Evolutionary conservation across 2,329 filamentous ascomycete species (phyloP), one percentile per base, ranked within the genome.

Genomic region (Claviceps maximensis): DNA sequence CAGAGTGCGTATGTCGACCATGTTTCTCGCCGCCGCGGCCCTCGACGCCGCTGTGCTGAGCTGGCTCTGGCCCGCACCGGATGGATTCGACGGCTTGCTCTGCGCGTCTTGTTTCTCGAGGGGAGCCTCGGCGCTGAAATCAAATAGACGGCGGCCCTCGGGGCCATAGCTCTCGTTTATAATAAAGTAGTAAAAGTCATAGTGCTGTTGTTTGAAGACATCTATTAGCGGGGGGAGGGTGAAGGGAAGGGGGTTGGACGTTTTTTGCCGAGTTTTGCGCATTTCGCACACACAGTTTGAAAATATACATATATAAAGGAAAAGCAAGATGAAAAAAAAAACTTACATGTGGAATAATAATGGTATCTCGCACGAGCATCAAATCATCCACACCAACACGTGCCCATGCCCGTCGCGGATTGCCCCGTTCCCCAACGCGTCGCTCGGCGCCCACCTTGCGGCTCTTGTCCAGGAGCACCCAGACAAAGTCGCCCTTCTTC

Each of bases 171-270:
- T 86, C 62, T 85, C 88, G 67, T 97, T 96, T 67, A 95, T 85
- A 65, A 96, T 83, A 70, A 98, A 97, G 71, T 91, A 93, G 67
- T 97, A 93, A 66, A 98, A 89, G 59, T 97, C 91, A 65, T 94
- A 96, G 69, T 98, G 93, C 89, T 97, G 31, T 33, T 2, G 8
- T 15, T 8, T n/a, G n/a, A 27, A 4, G 19, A 13, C 6, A 29
- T 5, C 15, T 9, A 15, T 44, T 44, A 44, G 41, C 21, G 3
- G 25, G 44, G 21, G 13, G 5, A 31, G 49, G 4, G 49, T 21
- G 17, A 27, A 33, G 29, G 50, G 9, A 19, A 12, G 31, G 45
- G 31, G n/a, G 17, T n/a, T n/a, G n/a, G n/a, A n/a, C n/a, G n/a
- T n/a, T 42, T 38, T 15, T n/a, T 25, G 23, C n/a, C 8, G 15